Evolutionary conservation across 169 alveolate species (phyloP).

Genomic region (Amoebophrya sp.): DNA sequence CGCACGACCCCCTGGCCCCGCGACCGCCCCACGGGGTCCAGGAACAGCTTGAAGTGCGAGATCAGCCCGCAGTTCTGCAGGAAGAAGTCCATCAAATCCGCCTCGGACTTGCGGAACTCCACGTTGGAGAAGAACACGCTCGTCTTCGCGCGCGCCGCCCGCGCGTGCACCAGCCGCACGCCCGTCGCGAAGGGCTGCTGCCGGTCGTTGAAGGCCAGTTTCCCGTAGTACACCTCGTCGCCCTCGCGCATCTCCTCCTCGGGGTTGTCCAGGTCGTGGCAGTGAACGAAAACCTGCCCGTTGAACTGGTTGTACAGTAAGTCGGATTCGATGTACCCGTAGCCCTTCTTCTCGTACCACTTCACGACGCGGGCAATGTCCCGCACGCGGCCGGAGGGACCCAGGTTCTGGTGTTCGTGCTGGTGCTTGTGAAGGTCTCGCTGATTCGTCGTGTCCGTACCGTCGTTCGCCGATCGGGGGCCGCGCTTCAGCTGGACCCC

Average conservation of each 20-base stretch:
- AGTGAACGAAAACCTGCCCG: not conserved
- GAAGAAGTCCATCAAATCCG: not conserved
- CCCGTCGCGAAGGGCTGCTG: not conserved
- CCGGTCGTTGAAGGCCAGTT: not conserved
- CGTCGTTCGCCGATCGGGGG: no score
- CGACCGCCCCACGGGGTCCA: not conserved
- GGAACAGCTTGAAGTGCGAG: not conserved
- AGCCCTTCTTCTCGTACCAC: not conserved
- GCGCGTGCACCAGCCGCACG: not conserved
- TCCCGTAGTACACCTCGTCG: not conserved
- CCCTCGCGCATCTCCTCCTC: not conserved
- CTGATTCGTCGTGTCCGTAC: no score
- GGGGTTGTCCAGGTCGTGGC: not conserved
- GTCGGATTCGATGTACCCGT: not conserved
- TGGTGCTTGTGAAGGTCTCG: no score
- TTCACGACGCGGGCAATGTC: not conserved
- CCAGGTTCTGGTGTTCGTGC: no score
- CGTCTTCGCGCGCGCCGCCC: no score
- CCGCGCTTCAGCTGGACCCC: no score
- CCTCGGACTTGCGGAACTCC: not conserved
- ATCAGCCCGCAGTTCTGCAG: not conserved
- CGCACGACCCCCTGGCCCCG: not conserved
- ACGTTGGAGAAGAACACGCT: not conserved
- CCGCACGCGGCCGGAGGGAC: not conserved
- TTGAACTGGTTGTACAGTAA: not conserved